Percentiles rank a stretch among this genome's conserved stretches.
These are phyloP conservation scores for Ilex paraguariensis DNA, from an alignment of 305 asterid genomes.

Conservation along the genomic window DNA sequence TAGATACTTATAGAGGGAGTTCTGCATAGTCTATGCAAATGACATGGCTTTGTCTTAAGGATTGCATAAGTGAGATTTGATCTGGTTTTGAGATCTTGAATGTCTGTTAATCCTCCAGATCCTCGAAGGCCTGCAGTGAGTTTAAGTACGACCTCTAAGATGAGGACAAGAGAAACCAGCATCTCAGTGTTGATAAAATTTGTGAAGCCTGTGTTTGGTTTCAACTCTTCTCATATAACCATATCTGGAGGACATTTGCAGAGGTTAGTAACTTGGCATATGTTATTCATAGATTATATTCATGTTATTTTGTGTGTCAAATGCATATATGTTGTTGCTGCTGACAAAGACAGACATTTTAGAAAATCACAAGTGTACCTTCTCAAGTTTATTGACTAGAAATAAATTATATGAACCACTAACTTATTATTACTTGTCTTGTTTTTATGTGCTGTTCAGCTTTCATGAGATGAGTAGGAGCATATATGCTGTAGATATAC, in stretches of 20 bases:
- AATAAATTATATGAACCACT: too few relatives aligned
- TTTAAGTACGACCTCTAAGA: conserved; percentile 69
- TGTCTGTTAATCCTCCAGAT: conserved; percentile 34
- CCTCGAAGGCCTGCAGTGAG: conserved; percentile 68
- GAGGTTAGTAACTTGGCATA: conserved; percentile 38
- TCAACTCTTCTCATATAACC: conserved; percentile 67
- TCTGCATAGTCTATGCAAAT: background rate
- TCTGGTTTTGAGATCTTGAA: background rate
- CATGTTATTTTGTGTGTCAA: background rate
- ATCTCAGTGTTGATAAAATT: conserved; percentile 60
- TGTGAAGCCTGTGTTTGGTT: conserved; percentile 76
- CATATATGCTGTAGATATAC: conserved; percentile 39
- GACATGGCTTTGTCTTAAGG: background rate
- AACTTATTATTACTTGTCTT: too few relatives aligned
- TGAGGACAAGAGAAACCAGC: conserved; percentile 52
- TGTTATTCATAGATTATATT: background rate
- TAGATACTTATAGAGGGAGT: background rate
- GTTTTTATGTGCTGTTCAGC: conserved; percentile 34
- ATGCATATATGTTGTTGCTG: too few relatives aligned
- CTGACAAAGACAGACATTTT: too few relatives aligned
- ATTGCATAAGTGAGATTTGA: too few relatives aligned
- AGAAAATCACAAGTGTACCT: too few relatives aligned
- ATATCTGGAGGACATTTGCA: conserved; percentile 64
- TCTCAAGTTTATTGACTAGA: too few relatives aligned
- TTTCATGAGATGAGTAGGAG: conserved; percentile 61